Percentiles rank a stretch among this genome's conserved stretches.
Evolutionary conservation across 202 grass and related monocot species (phyloP).

Genomic region (Schoenoplectus triqueter): DNA sequence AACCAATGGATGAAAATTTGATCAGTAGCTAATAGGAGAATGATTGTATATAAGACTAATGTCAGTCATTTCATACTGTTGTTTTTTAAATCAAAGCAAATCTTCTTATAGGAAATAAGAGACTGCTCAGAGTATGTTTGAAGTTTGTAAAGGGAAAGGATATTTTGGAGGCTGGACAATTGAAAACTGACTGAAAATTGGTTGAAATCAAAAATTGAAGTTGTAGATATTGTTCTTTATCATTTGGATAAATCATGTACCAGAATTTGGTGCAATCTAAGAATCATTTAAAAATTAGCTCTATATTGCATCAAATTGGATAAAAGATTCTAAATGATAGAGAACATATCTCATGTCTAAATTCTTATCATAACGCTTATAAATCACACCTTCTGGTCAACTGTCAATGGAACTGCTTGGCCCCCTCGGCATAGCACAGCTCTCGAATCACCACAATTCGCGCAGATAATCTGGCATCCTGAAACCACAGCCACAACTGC

Average conservation of each 20-base stretch:
- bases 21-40: slow-evolving; percentile 8
- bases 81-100: neutral
- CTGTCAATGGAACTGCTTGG: slow-evolving; percentile 47
- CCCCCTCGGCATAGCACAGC: slow-evolving; percentile 49
- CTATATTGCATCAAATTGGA: neutral
- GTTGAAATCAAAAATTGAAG: neutral
- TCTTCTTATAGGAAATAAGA: neutral
- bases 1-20: neutral
- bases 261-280: neutral
- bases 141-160: neutral
- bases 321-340: neutral
- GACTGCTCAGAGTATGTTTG: neutral
- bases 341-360: slow-evolving; percentile 16
- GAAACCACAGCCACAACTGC: slow-evolving; percentile 48
- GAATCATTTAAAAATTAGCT: neutral
- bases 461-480: slow-evolving; percentile 53
- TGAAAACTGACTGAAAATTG: neutral
- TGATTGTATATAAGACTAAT: neutral
- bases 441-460: slow-evolving; percentile 61
- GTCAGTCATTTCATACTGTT: neutral
- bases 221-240: slow-evolving; percentile 2
- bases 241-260: neutral
- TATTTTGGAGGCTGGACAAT: neutral
- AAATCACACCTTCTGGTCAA: slow-evolving; percentile 48
- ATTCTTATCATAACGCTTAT: slow-evolving; percentile 11